Conservation (phyloP, 192 early-diverging fungal genomes). For the Coemansia erecta region DNA sequence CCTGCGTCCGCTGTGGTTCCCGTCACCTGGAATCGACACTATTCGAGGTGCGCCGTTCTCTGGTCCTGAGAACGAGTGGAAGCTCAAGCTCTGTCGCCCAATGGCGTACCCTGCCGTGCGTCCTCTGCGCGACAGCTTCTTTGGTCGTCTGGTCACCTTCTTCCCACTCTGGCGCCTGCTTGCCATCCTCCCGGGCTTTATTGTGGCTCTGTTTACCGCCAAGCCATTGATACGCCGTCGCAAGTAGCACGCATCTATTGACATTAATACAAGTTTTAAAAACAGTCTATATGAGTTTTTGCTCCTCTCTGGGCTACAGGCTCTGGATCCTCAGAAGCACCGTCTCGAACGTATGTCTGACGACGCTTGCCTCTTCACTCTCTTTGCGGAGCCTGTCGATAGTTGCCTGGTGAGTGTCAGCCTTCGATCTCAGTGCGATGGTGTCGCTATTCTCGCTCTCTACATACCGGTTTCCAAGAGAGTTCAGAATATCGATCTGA, state of each 20-base stretch:
- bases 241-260: neutral
- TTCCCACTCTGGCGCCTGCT: slow-evolving; percentile 46
- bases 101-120: slow-evolving; percentile 27
- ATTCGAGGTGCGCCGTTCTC: slow-evolving; percentile 38
- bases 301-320: slow-evolving; percentile 6
- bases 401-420: neutral
- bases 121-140: slow-evolving; percentile 15
- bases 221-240: slow-evolving; percentile 20
- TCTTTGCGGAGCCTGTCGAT: slow-evolving; percentile 25
- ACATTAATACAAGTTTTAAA: neutral
- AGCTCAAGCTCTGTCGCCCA: slow-evolving; percentile 7
- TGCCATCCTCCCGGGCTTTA: slow-evolving; percentile 24
- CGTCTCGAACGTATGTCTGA: slow-evolving; percentile 40
- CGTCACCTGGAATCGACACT: slow-evolving; percentile 31
- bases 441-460: slow-evolving; percentile 6
- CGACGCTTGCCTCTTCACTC: slow-evolving; percentile 19
- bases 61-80: slow-evolving; percentile 38
- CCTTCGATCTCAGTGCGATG: slow-evolving; percentile 11
- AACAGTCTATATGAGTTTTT: neutral
- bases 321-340: slow-evolving; percentile 34
- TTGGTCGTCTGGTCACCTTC: slow-evolving; percentile 26
- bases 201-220: slow-evolving; percentile 19
- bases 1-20: slow-evolving; percentile 38
- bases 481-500: slow-evolving; percentile 25
- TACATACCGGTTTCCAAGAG: slow-evolving; percentile 7